Evolutionary conservation across 169 alveolate genomes (phyloP).

Genomic region (Cryptosporidium sp.): DNA sequence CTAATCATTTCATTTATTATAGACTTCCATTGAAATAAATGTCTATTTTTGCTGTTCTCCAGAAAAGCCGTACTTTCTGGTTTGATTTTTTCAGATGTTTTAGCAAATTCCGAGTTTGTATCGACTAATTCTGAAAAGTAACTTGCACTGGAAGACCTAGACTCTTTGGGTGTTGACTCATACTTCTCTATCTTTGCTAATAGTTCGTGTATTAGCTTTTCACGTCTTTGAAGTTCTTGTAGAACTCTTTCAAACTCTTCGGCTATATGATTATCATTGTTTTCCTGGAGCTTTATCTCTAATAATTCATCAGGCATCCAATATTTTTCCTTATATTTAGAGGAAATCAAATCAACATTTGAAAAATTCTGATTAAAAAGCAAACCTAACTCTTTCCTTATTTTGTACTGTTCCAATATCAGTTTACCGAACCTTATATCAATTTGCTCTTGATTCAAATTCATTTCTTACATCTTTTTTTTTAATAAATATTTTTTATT

Average conservation of each 20-base stretch:
- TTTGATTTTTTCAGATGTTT: not conserved
- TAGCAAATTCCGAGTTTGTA: not conserved
- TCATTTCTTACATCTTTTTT: constrained; percentile 9
- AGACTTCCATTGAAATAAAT: constrained; percentile 24
- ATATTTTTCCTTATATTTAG: constrained; percentile 10
- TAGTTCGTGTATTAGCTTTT: constrained; percentile 40
- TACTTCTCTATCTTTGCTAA: constrained; percentile 36
- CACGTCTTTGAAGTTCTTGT: constrained; percentile 71
- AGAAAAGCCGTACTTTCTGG: not conserved
- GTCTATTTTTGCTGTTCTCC: not conserved
- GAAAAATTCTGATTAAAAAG: not conserved
- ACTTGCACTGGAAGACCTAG: not conserved
- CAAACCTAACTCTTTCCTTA: constrained; percentile 38
- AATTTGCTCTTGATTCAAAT: constrained; percentile 2
- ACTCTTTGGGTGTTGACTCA: constrained; percentile 23
- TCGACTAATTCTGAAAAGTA: not conserved
- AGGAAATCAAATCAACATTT: constrained; percentile 17
- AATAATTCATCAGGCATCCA: not conserved
- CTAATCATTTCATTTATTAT: constrained; percentile 15
- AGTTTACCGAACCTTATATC: constrained; percentile 22
- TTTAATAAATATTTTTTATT: not conserved
- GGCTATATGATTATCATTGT: not conserved
- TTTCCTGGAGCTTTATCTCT: not conserved
- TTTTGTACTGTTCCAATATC: constrained; percentile 40
- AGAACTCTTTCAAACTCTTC: constrained; percentile 62